Conservation (phyloP, 768 basidiomycete genomes). For the Cyclocybe cylindracea region DNA sequence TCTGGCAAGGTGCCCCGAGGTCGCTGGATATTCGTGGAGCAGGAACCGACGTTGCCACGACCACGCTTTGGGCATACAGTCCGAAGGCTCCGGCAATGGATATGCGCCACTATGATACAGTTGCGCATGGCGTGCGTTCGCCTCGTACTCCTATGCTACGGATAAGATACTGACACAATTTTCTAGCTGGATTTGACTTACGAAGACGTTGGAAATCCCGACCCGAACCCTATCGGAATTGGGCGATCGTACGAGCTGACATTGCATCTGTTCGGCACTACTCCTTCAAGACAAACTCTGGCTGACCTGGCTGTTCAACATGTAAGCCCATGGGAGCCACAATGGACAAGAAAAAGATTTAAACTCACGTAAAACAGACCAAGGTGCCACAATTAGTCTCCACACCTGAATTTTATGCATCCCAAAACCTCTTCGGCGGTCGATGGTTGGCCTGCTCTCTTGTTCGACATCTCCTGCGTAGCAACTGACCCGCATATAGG, state of each 20-base stretch:
- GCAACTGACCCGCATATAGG: constrained; percentile 9
- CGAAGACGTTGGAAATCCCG: constrained; percentile 39
- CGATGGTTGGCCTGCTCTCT: constrained; percentile 24
- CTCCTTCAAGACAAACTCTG: constrained; percentile 29
- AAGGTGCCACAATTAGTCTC: constrained; percentile 34
- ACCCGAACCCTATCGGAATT: constrained; percentile 35
- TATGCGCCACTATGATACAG: constrained; percentile 39
- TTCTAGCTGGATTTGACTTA: constrained; percentile 36
- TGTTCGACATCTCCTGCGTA: not conserved
- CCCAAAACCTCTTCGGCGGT: constrained; percentile 36
- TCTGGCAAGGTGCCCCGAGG: constrained; percentile 38
- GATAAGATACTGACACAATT: not conserved
- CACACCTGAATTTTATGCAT: constrained; percentile 34
- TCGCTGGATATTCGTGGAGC: constrained; percentile 36
- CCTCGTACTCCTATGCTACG: not conserved
- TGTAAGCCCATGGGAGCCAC: constrained; percentile 15
- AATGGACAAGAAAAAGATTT: not conserved
- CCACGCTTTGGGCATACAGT: constrained; percentile 40
- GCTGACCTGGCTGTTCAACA: constrained; percentile 30
- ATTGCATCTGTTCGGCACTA: constrained; percentile 33
- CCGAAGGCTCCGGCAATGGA: constrained; percentile 37
- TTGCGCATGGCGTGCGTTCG: constrained; percentile 33
- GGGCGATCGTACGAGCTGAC: constrained; percentile 37
- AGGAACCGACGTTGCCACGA: constrained; percentile 24
- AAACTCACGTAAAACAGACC: constrained; percentile 18